A percentile compares a stretch with the other conserved stretches of the same genome.
Evolutionary conservation across 2,329 filamentous ascomycete species (phyloP).

Genomic region (Ophiocordyceps sinensis): DNA sequence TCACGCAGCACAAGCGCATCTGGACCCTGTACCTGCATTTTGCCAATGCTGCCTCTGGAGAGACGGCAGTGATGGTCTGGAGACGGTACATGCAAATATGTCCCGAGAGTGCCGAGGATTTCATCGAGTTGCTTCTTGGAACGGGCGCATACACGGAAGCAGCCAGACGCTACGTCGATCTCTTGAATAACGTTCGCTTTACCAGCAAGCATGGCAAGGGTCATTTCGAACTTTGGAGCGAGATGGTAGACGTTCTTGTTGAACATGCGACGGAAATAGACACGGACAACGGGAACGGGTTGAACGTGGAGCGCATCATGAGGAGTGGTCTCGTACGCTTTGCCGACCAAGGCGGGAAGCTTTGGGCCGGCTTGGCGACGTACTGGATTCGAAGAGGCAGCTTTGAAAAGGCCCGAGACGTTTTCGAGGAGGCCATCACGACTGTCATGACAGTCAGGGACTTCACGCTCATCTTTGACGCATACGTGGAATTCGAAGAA

Average conservation of each 20-base stretch:
- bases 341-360: constrained; percentile 81
- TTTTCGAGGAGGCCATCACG: constrained; percentile 91
- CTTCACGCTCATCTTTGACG: constrained; percentile 92
- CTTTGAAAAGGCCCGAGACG: constrained; percentile 82
- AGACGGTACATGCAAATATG: constrained; percentile 93
- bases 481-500: constrained; percentile 94
- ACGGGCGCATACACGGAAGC: constrained; percentile 81
- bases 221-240: constrained; percentile 91
- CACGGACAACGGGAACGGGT: constrained; percentile 64
- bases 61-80: constrained; percentile 89
- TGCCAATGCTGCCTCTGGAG: constrained; percentile 76
- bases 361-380: constrained; percentile 89
- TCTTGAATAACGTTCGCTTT: constrained; percentile 83
- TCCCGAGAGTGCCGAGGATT: constrained; percentile 89
- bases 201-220: constrained; percentile 88
- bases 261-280: constrained; percentile 79
- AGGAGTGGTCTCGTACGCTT: constrained; percentile 84
- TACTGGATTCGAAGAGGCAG: constrained; percentile 92
- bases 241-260: constrained; percentile 91
- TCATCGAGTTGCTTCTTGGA: constrained; percentile 75
- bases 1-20: constrained; percentile 90
- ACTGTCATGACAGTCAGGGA: constrained; percentile 98
- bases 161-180: constrained; percentile 77
- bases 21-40: constrained; percentile 89
- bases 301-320: constrained; percentile 85